A percentile compares a stretch with the other conserved stretches of the same genome.
These are phyloP conservation scores for Butyriboletus regius DNA, from an alignment of 1,284 basidiomycete species.

Conservation along the genomic window DNA sequence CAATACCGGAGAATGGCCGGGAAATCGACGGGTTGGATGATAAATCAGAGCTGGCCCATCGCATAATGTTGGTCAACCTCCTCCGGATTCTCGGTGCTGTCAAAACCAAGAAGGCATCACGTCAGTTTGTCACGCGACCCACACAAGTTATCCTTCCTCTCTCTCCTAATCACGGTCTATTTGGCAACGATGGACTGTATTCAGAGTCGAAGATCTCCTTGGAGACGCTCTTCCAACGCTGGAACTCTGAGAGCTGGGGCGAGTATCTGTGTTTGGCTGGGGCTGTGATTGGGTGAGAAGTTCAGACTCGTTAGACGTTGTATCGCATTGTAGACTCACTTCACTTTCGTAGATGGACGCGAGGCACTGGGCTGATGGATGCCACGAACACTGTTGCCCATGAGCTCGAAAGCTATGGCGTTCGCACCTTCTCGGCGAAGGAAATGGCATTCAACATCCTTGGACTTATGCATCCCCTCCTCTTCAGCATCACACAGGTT, in stretches of 20 bases:
- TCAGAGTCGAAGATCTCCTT: conserved; percentile 97
- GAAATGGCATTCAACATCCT: conserved; percentile 99
- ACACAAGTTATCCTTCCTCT: conserved; percentile 96
- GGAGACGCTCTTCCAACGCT: conserved; percentile 95
- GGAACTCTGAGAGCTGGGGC: conserved; percentile 98
- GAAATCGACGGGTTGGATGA: conserved; percentile 97
- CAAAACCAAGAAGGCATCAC: conserved; percentile 94
- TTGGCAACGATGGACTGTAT: conserved; percentile 96
- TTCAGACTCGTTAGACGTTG: conserved; percentile 1
- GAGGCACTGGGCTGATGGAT: conserved; percentile 96
- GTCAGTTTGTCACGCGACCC: conserved; percentile 92
- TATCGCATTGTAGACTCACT: conserved; percentile 6
- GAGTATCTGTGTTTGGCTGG: conserved; percentile 97
- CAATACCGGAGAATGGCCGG: conserved; percentile 95
- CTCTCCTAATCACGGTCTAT: conserved; percentile 95
- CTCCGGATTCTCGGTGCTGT: conserved; percentile 92
- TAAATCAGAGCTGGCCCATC: conserved; percentile 93
- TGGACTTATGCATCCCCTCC: conserved; percentile 96
- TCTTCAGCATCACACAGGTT: conserved; percentile 99
- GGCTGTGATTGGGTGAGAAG: conserved; percentile 83
- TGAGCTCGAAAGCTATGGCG: conserved; percentile 86
- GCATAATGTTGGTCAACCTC: conserved; percentile 93
- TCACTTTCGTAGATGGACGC: conserved; percentile 67
- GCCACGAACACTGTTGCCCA: conserved; percentile 93
- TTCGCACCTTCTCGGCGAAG: conserved; percentile 96